A percentile compares a stretch with the other conserved stretches of the same genome.
These are phyloP conservation scores for Arabidopsis hybrid DNA, from an alignment of 441 rosid genomes.

Conservation along the genomic window DNA sequence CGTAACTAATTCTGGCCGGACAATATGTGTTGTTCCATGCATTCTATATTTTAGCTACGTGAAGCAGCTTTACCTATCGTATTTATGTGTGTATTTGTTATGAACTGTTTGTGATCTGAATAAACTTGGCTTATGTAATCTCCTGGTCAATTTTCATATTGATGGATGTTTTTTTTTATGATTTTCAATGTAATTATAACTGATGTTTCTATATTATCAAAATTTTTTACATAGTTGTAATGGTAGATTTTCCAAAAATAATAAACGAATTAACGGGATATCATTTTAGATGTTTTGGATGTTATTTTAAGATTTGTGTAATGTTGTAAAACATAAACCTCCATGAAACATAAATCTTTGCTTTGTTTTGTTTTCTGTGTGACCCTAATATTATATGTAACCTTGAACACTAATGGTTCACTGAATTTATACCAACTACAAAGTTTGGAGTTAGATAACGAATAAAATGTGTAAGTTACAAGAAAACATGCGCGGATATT, in stretches of 20 bases:
- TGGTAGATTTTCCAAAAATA: background rate
- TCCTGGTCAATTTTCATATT: background rate
- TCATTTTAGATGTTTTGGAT: background rate
- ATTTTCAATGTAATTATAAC: background rate
- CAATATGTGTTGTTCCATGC: constrained; percentile 31
- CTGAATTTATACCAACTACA: too few species aligned
- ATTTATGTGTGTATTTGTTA: constrained; percentile 36
- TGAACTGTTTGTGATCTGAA: constrained; percentile 34
- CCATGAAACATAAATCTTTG: background rate
- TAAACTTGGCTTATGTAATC: constrained; percentile 29
- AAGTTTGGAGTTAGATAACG: too few species aligned
- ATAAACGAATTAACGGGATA: background rate
- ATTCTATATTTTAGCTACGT: constrained; percentile 3
- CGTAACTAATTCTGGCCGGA: background rate
- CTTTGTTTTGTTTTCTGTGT: background rate
- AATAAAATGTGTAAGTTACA: too few species aligned
- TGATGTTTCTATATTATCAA: constrained; percentile 5
- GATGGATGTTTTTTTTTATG: background rate
- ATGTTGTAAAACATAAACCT: background rate
- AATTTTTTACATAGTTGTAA: background rate
- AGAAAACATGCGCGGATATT: too few species aligned
- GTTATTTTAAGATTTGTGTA: background rate
- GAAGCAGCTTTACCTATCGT: constrained; percentile 16
- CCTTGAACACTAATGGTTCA: too few species aligned
- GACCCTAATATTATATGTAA: too few species aligned